phyloP scores from a whole-genome alignment of 345 rosid species.

The Linum usitatissimum region DNA sequence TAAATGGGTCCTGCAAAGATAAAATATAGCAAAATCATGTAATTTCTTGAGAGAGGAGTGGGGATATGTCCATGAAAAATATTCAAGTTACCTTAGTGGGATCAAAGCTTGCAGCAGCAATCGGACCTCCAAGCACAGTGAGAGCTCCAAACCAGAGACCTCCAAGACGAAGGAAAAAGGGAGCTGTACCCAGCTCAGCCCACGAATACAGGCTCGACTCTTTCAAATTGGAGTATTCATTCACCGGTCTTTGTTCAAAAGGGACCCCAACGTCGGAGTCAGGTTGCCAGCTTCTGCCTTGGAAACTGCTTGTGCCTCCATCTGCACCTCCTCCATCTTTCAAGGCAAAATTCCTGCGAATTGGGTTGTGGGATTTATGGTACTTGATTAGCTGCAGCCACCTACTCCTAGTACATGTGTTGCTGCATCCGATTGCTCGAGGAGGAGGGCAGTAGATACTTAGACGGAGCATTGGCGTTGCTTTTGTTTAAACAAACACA shows the following conservation, averaged over 20 bases:
- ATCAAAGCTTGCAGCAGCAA: conserved; percentile 91
- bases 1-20: conserved; percentile 66
- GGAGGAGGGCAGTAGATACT: conserved; percentile 38
- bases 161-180: conserved; percentile 70
- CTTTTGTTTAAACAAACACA: background rate
- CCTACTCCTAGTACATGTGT: too few species aligned
- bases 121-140: conserved; percentile 75
- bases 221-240: conserved; percentile 78
- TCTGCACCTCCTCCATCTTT: conserved; percentile 48
- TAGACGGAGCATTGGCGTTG: conserved; percentile 57
- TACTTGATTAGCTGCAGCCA: conserved; percentile 25
- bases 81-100: conserved; percentile 85
- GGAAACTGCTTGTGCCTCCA: conserved; percentile 43
- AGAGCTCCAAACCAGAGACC: conserved; percentile 76
- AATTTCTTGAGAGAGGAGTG: too few species aligned
- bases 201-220: conserved; percentile 76
- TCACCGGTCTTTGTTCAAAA: conserved; percentile 88
- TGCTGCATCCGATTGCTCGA: conserved; percentile 37
- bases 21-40: conserved; percentile 1
- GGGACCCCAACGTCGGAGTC: conserved; percentile 80
- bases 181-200: conserved; percentile 67
- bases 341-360: conserved; percentile 21
- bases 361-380: conserved; percentile 20
- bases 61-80: background rate
- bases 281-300: conserved; percentile 77